A percentile compares a stretch with the other conserved stretches of the same genome.
These are phyloP conservation scores for Herpotrichia juniperi DNA, from an alignment of 2,329 filamentous ascomycete species.

Conservation along the genomic window DNA sequence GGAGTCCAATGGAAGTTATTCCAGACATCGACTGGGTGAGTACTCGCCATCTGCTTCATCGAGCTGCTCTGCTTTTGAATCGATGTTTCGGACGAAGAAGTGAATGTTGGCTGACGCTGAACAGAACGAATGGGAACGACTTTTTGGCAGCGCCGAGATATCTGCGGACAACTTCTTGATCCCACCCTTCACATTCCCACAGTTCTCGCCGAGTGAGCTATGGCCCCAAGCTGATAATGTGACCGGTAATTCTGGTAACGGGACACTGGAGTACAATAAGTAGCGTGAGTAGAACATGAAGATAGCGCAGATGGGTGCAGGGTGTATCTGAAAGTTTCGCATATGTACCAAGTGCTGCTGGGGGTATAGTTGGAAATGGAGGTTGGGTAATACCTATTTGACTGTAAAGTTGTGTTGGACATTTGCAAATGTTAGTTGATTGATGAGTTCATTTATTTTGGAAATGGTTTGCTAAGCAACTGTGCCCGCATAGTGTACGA, in stretches of 20 bases:
- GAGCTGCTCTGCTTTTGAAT: no score
- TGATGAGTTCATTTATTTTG: no score
- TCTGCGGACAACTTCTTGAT: constrained; percentile 31
- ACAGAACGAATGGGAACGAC: constrained; percentile 55
- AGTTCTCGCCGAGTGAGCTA: constrained; percentile 30
- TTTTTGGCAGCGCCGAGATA: constrained; percentile 47
- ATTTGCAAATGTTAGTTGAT: no score
- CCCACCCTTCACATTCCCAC: constrained; percentile 43
- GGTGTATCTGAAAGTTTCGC: no score
- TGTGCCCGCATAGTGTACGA: not conserved
- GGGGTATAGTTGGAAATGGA: no score
- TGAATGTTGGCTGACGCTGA: not conserved
- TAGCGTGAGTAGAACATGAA: not conserved
- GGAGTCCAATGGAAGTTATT: constrained; percentile 29
- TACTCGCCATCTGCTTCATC: no score
- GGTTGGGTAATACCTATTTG: no score
- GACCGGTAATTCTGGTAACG: no score
- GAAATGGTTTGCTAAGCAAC: not conserved
- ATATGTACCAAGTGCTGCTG: no score
- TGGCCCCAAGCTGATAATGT: constrained; percentile 12
- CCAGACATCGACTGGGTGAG: constrained; percentile 71
- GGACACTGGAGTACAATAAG: not conserved
- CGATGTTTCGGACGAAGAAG: no score
- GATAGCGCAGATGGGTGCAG: no score
- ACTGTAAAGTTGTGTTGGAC: no score